Evolutionary conservation across 208 protist genomes (phyloP).

Genomic region (Crithidia bombi): DNA sequence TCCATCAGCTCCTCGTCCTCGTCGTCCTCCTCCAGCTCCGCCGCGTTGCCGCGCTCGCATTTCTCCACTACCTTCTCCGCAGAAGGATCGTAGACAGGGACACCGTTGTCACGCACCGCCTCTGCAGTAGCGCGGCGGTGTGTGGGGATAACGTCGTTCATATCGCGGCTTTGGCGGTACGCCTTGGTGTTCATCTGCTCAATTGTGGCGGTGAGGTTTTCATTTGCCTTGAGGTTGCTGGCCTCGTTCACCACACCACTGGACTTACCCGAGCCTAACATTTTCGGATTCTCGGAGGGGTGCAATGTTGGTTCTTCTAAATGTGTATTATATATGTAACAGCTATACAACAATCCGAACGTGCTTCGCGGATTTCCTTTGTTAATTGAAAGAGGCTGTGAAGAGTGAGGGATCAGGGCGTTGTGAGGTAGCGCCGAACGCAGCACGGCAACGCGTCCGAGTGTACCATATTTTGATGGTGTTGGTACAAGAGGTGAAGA

Average conservation of each 20-base stretch:
- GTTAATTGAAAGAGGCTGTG: too few species aligned
- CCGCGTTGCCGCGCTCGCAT: slow-evolving; percentile 37
- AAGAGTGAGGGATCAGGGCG: background rate
- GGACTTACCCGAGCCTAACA: slow-evolving; percentile 89
- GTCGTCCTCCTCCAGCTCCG: slow-evolving; percentile 57
- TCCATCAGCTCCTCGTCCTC: slow-evolving; percentile 79
- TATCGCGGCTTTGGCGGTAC: slow-evolving; percentile 73
- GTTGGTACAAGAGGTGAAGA: background rate
- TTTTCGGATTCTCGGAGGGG: slow-evolving; percentile 40
- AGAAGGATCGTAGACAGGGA: slow-evolving; percentile 76
- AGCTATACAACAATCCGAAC: too few species aligned
- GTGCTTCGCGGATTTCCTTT: too few species aligned
- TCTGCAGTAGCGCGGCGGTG: slow-evolving; percentile 60
- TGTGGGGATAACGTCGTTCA: slow-evolving; percentile 82
- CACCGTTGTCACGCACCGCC: slow-evolving; percentile 40
- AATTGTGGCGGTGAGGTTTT: slow-evolving; percentile 86
- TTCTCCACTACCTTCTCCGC: slow-evolving; percentile 52
- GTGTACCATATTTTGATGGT: too few species aligned
- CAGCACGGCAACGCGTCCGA: too few species aligned
- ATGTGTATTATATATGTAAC: slow-evolving; percentile 1
- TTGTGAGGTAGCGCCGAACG: too few species aligned
- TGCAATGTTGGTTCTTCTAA: slow-evolving; percentile 20
- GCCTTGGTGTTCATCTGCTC: slow-evolving; percentile 79
- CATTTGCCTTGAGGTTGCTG: slow-evolving; percentile 88
- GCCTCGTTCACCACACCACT: slow-evolving; percentile 90